Evolutionary conservation across 148 eudicot species (phyloP), one percentile per base, ranked within the genome.

Genomic region (Chenopodium album): DNA sequence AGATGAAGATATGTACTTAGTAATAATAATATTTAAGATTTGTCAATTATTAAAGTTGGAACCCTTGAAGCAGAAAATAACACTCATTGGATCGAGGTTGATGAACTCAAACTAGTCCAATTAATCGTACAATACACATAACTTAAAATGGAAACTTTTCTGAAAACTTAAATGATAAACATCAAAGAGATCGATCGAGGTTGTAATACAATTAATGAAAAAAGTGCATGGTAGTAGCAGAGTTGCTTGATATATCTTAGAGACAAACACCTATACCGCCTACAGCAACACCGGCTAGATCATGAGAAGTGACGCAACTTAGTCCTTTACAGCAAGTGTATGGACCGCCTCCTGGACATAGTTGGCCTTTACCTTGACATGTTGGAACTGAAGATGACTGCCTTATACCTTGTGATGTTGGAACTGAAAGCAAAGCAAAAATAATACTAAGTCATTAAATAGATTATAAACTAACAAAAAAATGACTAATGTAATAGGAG

Each of bases 281-380:
- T 20, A 46, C 54, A 3, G 11, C 7, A 41, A 20, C 13, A 46
- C 5, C 6, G 1, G 37, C 44, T 41, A 41, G 7, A 41, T 41
- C 44, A 4, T 41, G 0, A 41, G 44, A 41, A 41, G 7, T 6
- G 7, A 41, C 5, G 77, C 77, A 75, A 9, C 3, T 31, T 4
- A 75, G 77, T 75, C 77, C 77, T 26, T 29, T 5, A 75, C 77
- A 74, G 28, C 76, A 74, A 47, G 34, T 26, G 54, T 47, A 74
- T 13, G 34, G 60, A 26, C 19, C 64, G 2, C 20, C 31, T 2
- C 31, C 41, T 17, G 77, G 59, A 75, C 77, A 75, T 3, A 52
- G 10, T 16, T 17, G 37, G 44, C 9, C 37, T 13, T 11, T 2
- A 6, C 3, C n/a, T 37, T 75, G 77, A 75, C 77, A 75, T 17